These are phyloP conservation scores for Geotrichum europaeum DNA, from an alignment of 1,139 yeast species.

Conservation along the genomic window DNA sequence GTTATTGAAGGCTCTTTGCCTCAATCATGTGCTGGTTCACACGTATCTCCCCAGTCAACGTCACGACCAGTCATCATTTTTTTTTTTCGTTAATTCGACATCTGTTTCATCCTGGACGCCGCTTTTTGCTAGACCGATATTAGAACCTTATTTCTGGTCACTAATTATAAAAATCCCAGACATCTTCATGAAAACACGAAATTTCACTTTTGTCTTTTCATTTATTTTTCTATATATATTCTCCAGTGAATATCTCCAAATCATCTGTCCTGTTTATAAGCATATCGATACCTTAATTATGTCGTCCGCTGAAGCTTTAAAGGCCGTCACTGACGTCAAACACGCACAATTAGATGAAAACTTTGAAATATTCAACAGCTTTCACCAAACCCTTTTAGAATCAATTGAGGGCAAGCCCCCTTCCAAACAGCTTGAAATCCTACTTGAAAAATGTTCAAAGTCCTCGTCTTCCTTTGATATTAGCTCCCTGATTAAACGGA, in stretches of 20 bases:
- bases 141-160: neutral
- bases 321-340: slow-evolving; percentile 16
- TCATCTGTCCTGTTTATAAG: neutral
- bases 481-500: neutral
- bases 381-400: slow-evolving; percentile 2
- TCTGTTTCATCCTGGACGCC: neutral
- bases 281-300: neutral
- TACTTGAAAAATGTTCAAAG: slow-evolving; percentile 16
- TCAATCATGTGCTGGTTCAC: too few species aligned
- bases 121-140: neutral
- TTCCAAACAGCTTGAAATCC: slow-evolving; percentile 6
- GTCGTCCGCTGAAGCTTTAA: slow-evolving; percentile 9
- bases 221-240: neutral
- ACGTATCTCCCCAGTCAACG: too few species aligned
- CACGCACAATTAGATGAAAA: slow-evolving; percentile 13
- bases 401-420: slow-evolving; percentile 6
- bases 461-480: slow-evolving; percentile 4
- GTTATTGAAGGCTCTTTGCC: neutral
- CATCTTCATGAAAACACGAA: neutral
- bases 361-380: slow-evolving; percentile 7
- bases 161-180: too few species aligned
- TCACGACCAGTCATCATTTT: neutral
- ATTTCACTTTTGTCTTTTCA: neutral
- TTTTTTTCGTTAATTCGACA: neutral
- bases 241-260: neutral